Conservation (phyloP, 1,139 yeast species). For the Candida pseudocylindracea region DNA sequence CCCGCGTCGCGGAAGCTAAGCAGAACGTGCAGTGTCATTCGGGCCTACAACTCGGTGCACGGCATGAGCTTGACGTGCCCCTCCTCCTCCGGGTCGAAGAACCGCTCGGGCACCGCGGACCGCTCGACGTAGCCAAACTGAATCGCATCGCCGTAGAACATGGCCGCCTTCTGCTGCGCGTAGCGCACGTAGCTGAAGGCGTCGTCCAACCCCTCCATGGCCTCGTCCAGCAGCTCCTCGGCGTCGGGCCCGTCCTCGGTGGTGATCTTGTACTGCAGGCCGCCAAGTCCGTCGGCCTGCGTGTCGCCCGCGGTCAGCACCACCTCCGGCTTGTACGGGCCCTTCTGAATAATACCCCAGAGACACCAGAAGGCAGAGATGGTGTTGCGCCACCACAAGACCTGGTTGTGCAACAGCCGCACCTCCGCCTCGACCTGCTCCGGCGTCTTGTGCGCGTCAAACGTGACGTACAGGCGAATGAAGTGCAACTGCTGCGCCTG, state of each 20-base stretch:
- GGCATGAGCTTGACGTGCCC: no score
- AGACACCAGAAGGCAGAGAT: slow-evolving; percentile 68
- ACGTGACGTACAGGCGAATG: slow-evolving; percentile 49
- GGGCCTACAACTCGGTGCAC: no score
- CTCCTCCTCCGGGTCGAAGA: no score
- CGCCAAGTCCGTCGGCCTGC: slow-evolving; percentile 3
- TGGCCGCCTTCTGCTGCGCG: slow-evolving; percentile 48
- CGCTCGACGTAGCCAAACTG: slow-evolving; percentile 18
- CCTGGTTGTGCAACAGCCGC: slow-evolving; percentile 35
- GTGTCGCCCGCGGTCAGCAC: not conserved
- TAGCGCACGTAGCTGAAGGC: slow-evolving; percentile 64
- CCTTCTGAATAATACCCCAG: slow-evolving; percentile 81
- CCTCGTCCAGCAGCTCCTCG: slow-evolving; percentile 9
- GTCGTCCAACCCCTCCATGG: slow-evolving; percentile 28
- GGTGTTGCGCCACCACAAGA: slow-evolving; percentile 60
- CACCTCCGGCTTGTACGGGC: slow-evolving; percentile 11
- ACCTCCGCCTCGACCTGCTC: slow-evolving; percentile 25
- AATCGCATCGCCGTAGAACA: slow-evolving; percentile 57
- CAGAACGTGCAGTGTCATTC: no score
- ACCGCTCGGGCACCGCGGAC: no score
- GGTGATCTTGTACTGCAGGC: slow-evolving; percentile 16
- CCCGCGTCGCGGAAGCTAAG: no score
- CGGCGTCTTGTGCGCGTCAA: slow-evolving; percentile 15
- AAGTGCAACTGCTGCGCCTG: slow-evolving; percentile 47
- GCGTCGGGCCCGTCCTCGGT: slow-evolving; percentile 11